Base-by-base conservation (phyloP, 495 filamentous ascomycete genomes). In the Neurospora sp. region DNA sequence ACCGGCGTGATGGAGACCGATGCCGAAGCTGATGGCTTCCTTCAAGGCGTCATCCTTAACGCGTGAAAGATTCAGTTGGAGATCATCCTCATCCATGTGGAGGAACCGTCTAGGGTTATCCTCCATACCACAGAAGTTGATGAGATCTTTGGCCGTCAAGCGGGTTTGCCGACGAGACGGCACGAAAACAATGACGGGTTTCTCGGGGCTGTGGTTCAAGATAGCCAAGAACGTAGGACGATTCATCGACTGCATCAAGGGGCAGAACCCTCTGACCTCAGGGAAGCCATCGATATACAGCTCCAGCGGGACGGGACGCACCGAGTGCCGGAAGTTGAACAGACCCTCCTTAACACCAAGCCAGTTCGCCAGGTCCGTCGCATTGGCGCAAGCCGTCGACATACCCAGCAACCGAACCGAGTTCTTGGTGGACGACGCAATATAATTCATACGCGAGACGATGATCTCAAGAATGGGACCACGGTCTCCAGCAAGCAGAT, bases 201-300 rank as follows among this genome's bases (percentile, higher is more conserved):
- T 98, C 38, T 94, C 91, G 1, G 96, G 96, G 10, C 93, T 97
- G 81, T 99, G 96, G 12, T 89, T 91, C 80, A 98, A 95, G 82
- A 99, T 96, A 0, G 95, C 96, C 12, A 98, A 85, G 83, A 98
- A 99, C 0, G 96, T 97, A 14, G 96, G 96, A 9, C 96, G 88
- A 75, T 99, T 99, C 96, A 99, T 99, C 0, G 92, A 95, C 81
- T 98, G 94, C 96, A 99, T 99, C 71, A 99, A 82, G 9, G 96
- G 93, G 76, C 96, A 98, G 82, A 98, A 99, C 12, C 96, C 96
- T 71, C 94, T 90, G 75, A 94, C 91, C 77, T 98, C 93, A 0
- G 96, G 94, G 78, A 99, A 99, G 3, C 96, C 96, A 76, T 99
- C 96, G 75, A 99, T 98, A 82, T 91, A 98, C 68, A 96, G 93